Base-by-base conservation (phyloP, 148 eudicot genomes). In the Pouteria glomerata region DNA sequence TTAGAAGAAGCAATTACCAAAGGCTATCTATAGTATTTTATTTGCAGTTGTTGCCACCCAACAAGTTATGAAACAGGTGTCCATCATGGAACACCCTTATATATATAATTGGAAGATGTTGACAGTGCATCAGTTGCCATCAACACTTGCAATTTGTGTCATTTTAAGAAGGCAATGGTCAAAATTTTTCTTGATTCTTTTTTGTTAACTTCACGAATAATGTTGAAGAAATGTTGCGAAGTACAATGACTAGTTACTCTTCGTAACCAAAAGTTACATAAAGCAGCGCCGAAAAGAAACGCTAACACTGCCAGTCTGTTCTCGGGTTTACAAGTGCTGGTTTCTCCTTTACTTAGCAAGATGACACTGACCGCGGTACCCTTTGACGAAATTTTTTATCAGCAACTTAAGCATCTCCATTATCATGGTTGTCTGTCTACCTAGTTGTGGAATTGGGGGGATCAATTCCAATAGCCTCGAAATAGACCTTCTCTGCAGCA, bases 1-100 rank as follows among this genome's bases (percentile, higher is more conserved):
- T 68, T 95, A 69, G 96, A 91, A 84, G 92, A 88, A 56, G 82
- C 77, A 67, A 82, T 95, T 69, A 78, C 88, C 39, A 95, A 85
- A 77, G 77, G 85, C 62, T 89, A 95, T 70, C 23, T 95, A 50
- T 95, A 91, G 76, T 45, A 6, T 27, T 7, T 66, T 29, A 19
- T 39, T 66, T 41, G 53, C 21, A 23, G 73, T 75, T 41, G 68
- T n/a, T 15, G 50, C 51, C 66, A 74, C 56, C 15, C 24, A 16
- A 66, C 35, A 29, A 44, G 31, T 29, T 15, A 14, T 44, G 39
- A 3, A 30, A 56, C 55, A 45, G 39, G n/a, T n/a, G n/a, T n/a
- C n/a, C 69, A 26, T 6, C 35, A 47, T 29, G 3, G n/a, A n/a
- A n/a, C n/a, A n/a, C n/a, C n/a, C n/a, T n/a, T n/a, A n/a, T n/a